Evolutionary conservation across 2,329 filamentous ascomycete species (phyloP), one percentile per base, ranked within the genome.

Genomic region (Sporothrix schenckii): DNA sequence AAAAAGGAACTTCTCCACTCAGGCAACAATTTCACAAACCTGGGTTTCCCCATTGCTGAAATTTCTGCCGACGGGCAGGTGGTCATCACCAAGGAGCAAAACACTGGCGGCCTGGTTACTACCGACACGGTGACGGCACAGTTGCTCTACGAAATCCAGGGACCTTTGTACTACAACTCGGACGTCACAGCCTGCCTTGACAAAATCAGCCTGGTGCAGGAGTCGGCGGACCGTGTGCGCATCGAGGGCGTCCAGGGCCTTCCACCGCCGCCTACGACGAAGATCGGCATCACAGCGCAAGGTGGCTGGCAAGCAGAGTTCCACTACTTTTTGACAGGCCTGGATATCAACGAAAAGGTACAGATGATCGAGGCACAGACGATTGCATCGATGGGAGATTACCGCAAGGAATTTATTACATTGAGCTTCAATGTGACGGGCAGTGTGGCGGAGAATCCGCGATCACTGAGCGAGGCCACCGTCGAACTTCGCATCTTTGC

Each of bases 11-110:
- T 78, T 0, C 80, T 63, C 1, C 58, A 63, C n/a, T 63, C 58
- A 4, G 58, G 58, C 2, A 63, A 84, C 34, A 75, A 83, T 56
- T 63, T 69, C 47, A 56, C 69, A 19, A 81, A 83, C 54, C 78
- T 83, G 0, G 79, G 80, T 0, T 85, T 85, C 69, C 82, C 82
- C 0, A 84, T 86, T 71, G 83, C 81, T 0, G 84, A 86, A 65
- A 79, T 87, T 11, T 79, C 79, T 21, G 75, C 72, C 1, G 81
- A 83, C 71, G 84, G 84, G 0, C 70, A 72, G 65, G 75, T 73
- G 30, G 71, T 74, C 50, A 76, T 78, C 39, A 74, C 72, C 30
- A 78, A 77, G 68, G 75, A 77, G 68, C 67, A 72, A 30, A 76
- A 75, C 2, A 39, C 44, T 3, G 73, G 72, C 52, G 77, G 76